phyloP scores from a whole-genome alignment of 345 rosid species.

The Pistacia integerrima region DNA sequence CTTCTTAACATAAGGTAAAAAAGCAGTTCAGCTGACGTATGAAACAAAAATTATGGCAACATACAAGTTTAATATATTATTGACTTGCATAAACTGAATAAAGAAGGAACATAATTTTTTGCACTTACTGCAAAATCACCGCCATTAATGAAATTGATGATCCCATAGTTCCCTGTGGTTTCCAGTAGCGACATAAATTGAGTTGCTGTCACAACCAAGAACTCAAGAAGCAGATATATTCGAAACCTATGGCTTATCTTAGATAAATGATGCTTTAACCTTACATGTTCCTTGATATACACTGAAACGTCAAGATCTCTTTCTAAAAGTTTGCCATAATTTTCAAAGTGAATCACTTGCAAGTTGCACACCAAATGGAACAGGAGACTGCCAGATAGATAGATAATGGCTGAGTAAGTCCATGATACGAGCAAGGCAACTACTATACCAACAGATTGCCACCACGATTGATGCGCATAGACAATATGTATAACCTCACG shows the following conservation, averaged over 20 bases:
- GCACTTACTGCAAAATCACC: constrained; percentile 38
- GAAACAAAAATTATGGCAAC: background rate
- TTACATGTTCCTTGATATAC: constrained; percentile 35
- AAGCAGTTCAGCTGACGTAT: background rate
- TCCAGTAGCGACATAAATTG: constrained; percentile 32
- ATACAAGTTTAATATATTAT: background rate
- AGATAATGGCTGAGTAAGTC: constrained; percentile 28
- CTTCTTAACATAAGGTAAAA: background rate
- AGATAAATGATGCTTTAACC: constrained; percentile 31
- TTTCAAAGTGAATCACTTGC: constrained; percentile 41
- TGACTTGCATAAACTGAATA: background rate
- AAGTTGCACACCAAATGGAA: constrained; percentile 38
- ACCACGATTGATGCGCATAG: constrained; percentile 21
- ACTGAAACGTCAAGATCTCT: constrained; percentile 31
- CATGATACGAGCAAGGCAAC: constrained; percentile 32
- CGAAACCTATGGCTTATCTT: constrained; percentile 45
- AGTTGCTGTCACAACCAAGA: constrained; percentile 35
- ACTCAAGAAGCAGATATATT: constrained; percentile 31
- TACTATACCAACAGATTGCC: constrained; percentile 23
- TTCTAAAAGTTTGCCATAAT: constrained; percentile 40
- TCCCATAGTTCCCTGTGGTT: constrained; percentile 27
- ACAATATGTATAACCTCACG: constrained; percentile 27
- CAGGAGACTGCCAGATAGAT: constrained; percentile 34
- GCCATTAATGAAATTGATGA: constrained; percentile 33
- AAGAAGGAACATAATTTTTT: background rate